Percentiles rank a stretch among this genome's conserved stretches.
These are phyloP conservation scores for Ophiostoma quercus DNA, from an alignment of 2,329 filamentous ascomycete species.

Conservation along the genomic window DNA sequence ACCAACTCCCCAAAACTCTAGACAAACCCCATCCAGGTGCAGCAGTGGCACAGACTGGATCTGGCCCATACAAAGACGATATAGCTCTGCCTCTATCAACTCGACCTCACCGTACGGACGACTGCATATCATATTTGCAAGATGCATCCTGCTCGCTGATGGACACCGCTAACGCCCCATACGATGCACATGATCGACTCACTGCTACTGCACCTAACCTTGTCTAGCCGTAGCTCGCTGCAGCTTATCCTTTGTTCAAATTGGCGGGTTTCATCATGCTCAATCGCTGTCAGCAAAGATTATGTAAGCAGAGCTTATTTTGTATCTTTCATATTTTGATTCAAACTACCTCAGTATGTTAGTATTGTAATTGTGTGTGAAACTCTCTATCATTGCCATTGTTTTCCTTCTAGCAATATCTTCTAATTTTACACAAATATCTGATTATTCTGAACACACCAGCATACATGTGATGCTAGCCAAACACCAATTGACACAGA, in stretches of 20 bases:
- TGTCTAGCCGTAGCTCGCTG: conserved; percentile 10
- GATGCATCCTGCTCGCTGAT: not conserved
- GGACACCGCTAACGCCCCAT: not conserved
- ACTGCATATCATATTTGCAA: not conserved
- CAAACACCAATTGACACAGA: not conserved
- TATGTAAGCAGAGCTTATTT: not conserved
- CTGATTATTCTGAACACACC: too few species aligned
- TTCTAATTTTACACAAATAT: too few species aligned
- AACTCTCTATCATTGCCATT: not conserved
- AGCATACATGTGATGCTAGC: not conserved
- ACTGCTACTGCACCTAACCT: conserved; percentile 10
- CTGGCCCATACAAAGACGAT: not conserved
- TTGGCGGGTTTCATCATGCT: not conserved
- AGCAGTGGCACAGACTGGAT: not conserved
- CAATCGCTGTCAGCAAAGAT: not conserved
- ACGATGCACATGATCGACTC: conserved; percentile 13
- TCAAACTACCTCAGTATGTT: not conserved
- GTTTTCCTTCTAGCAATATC: too few species aligned
- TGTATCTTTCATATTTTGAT: not conserved
- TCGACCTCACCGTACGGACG: conserved; percentile 1
- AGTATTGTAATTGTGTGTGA: not conserved
- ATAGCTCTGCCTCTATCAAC: not conserved
- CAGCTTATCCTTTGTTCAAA: conserved; percentile 9
- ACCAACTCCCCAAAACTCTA: not conserved
- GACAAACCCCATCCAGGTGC: not conserved